Evolutionary conservation across 106 monocot genomes (phyloP).

Genomic region (Hemerocallis citrina): DNA sequence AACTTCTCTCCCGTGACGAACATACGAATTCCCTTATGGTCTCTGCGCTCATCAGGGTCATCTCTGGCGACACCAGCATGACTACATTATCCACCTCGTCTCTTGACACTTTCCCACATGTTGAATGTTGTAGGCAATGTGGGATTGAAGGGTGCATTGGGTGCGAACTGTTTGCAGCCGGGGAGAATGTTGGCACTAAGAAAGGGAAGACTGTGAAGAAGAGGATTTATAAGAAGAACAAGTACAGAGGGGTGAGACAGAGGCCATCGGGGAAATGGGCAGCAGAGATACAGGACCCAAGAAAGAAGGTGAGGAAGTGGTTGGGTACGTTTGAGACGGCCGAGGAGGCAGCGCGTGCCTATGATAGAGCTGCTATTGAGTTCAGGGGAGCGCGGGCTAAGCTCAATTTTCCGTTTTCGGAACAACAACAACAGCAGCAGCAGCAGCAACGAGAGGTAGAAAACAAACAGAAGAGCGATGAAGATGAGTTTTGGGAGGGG

Average conservation of each 20-base stretch:
- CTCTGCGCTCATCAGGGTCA: too few species aligned
- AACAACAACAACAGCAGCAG: not conserved
- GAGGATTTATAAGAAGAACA: constrained; percentile 28
- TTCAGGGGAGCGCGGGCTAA: constrained; percentile 58
- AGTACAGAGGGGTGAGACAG: constrained; percentile 51
- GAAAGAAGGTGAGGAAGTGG: constrained; percentile 42
- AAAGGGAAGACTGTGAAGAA: too few species aligned
- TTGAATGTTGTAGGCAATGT: too few species aligned
- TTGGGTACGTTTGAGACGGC: constrained; percentile 58
- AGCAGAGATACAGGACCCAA: constrained; percentile 60
- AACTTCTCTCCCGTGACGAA: too few species aligned
- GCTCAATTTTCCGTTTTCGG: constrained; percentile 50
- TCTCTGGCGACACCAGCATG: too few species aligned
- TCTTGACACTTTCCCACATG: too few species aligned
- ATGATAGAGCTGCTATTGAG: constrained; percentile 46
- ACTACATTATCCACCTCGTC: too few species aligned
- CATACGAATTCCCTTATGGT: too few species aligned
- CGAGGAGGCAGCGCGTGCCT: constrained; percentile 53
- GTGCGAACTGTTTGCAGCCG: too few species aligned
- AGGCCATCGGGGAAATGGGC: constrained; percentile 67
- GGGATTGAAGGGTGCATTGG: too few species aligned
- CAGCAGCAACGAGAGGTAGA: not conserved
- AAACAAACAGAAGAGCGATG: not conserved
- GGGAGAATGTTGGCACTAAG: too few species aligned
- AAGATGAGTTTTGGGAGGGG: not conserved